Evolutionary conservation across 1,139 yeast species (phyloP).

Genomic region (Saccharomyces hybrid): DNA sequence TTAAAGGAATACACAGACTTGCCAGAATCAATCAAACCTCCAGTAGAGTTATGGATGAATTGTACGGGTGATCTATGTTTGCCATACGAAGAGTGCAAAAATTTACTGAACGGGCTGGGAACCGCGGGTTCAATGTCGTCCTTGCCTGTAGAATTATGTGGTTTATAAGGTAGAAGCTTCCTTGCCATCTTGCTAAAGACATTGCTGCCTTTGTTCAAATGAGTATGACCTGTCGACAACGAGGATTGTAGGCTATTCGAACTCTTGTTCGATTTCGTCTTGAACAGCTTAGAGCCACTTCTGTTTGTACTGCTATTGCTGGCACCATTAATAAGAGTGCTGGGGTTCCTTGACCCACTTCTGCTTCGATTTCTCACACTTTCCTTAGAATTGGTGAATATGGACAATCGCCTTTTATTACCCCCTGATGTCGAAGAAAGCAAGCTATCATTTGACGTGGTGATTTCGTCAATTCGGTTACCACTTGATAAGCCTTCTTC

Average conservation of each 20-base stretch:
- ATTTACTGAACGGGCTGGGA: slow-evolving; percentile 26
- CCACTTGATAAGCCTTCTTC: background rate
- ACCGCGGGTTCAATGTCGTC: slow-evolving; percentile 20
- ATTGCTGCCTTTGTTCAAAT: slow-evolving; percentile 1
- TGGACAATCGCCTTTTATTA: slow-evolving; percentile 1
- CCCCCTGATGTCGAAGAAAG: background rate
- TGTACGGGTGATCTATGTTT: slow-evolving; percentile 20
- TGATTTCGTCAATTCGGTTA: background rate
- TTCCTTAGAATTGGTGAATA: slow-evolving; percentile 3
- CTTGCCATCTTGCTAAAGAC: slow-evolving; percentile 8
- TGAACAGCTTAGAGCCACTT: background rate
- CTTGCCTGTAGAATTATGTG: slow-evolving; percentile 13
- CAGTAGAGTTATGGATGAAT: slow-evolving; percentile 15
- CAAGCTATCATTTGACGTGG: background rate
- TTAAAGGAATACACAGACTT: slow-evolving; percentile 26
- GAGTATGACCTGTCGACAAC: background rate
- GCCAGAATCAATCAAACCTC: slow-evolving; percentile 22
- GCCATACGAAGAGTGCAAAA: slow-evolving; percentile 28
- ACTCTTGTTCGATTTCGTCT: slow-evolving; percentile 10
- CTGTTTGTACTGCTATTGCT: slow-evolving; percentile 2
- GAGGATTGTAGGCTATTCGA: slow-evolving; percentile 8
- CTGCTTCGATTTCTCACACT: slow-evolving; percentile 2
- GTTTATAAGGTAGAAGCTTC: slow-evolving; percentile 22
- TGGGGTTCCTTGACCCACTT: background rate
- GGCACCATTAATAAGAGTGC: slow-evolving; percentile 1